phyloP scores from a whole-genome alignment of 345 rosid genomes.

The Populus pruinosa region DNA sequence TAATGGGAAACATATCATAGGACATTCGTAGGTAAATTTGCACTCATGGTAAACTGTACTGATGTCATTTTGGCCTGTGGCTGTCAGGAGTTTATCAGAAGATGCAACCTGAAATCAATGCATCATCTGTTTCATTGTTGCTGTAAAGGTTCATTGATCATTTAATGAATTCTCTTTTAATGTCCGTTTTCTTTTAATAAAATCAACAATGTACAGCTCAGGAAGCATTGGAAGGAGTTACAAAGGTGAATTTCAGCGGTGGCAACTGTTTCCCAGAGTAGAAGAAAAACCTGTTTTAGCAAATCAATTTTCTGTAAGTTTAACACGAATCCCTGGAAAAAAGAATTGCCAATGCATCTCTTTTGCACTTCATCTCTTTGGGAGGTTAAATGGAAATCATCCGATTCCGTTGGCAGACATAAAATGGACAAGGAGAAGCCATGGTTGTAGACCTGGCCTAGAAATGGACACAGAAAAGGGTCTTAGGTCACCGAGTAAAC shows the following conservation, averaged over 20 bases:
- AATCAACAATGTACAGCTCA: slow-evolving; percentile 33
- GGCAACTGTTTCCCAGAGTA: slow-evolving; percentile 71
- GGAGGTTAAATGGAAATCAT: background rate
- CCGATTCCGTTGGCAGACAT: background rate
- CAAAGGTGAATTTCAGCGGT: slow-evolving; percentile 85
- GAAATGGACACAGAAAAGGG: no score
- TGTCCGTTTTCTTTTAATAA: background rate
- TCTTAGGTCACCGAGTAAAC: no score
- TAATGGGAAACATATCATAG: background rate
- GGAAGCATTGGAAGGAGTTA: slow-evolving; percentile 94
- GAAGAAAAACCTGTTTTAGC: slow-evolving; percentile 74
- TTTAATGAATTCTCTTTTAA: background rate
- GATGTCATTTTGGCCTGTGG: background rate
- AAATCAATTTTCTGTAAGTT: slow-evolving; percentile 95
- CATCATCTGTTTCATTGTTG: background rate
- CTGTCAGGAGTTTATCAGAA: background rate
- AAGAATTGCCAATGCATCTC: background rate
- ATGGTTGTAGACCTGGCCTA: no score
- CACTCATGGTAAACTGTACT: background rate
- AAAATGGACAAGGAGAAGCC: background rate
- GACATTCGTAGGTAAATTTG: background rate
- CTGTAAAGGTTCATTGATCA: background rate
- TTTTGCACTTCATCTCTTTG: background rate
- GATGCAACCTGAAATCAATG: background rate
- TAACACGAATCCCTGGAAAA: background rate